phyloP scores from a whole-genome alignment of 1,284 basidiomycete species.

The Phlebopus sp. region DNA sequence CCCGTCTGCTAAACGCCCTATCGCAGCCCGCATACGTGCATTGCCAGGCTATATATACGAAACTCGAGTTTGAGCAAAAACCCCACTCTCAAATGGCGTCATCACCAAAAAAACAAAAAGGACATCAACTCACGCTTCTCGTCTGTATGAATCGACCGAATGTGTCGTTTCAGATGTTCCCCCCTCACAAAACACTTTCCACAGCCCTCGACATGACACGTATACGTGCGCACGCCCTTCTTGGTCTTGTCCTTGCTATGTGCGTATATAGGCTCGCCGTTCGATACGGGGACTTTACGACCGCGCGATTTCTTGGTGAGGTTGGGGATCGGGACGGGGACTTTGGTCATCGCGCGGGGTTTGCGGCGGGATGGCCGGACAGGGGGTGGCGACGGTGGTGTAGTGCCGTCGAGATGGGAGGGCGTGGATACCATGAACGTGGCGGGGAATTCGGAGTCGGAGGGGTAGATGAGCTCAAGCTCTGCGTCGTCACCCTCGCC shows the following conservation, averaged over 20 bases:
- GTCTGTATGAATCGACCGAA: constrained; percentile 64
- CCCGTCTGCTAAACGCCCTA: constrained; percentile 76
- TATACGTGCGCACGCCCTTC: constrained; percentile 43
- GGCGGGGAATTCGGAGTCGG: constrained; percentile 25
- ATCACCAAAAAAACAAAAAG: not conserved
- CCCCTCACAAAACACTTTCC: constrained; percentile 58
- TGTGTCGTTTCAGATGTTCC: constrained; percentile 69
- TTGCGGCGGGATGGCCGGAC: constrained; percentile 20
- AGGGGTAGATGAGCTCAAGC: constrained; percentile 13
- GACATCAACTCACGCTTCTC: constrained; percentile 54
- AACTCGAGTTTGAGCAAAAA: not conserved
- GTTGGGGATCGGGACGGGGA: constrained; percentile 66
- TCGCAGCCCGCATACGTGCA: constrained; percentile 69
- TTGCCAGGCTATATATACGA: constrained; percentile 50
- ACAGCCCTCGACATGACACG: constrained; percentile 51
- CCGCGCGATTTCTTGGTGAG: constrained; percentile 77
- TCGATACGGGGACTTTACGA: constrained; percentile 60
- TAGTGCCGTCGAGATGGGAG: not conserved
- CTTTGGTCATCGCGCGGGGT: constrained; percentile 20
- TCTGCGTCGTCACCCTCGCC: constrained; percentile 23
- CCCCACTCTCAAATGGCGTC: too few relatives aligned
- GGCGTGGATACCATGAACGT: constrained; percentile 13
- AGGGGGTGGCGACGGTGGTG: not conserved
- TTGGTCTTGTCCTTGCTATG: constrained; percentile 28
- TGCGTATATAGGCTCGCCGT: constrained; percentile 23